Evolutionary conservation across 257 asterid genomes (phyloP).

Genomic region (Apocynum venetum): DNA sequence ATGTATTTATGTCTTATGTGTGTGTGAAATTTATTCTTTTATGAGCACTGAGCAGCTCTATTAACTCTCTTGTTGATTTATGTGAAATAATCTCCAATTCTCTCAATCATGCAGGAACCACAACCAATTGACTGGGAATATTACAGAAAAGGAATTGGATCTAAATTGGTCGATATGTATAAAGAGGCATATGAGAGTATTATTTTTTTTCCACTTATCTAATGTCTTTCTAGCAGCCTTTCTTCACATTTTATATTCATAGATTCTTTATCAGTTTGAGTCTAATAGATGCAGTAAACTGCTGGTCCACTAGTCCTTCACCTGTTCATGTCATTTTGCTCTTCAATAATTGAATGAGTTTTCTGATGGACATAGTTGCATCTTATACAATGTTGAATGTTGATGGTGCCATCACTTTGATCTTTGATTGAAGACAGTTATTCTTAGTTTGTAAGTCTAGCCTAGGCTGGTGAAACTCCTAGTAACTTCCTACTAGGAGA

Average conservation of each 20-base stretch:
- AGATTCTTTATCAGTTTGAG: background rate
- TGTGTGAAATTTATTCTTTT: background rate
- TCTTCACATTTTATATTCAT: background rate
- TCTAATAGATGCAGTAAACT: background rate
- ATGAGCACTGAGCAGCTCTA: background rate
- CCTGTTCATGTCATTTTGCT: background rate
- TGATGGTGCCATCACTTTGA: background rate
- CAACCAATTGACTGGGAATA: conserved; percentile 92
- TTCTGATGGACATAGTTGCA: background rate
- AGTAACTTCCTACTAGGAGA: background rate
- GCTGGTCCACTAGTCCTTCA: background rate
- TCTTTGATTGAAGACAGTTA: background rate
- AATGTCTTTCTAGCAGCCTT: background rate
- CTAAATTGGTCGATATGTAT: conserved; percentile 92
- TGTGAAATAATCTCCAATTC: background rate
- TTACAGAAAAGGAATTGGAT: conserved; percentile 86
- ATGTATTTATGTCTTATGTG: too few species aligned
- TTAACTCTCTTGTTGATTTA: background rate
- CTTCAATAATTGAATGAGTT: background rate
- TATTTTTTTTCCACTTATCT: conserved; percentile 11
- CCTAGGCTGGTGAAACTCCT: background rate
- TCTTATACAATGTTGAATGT: background rate
- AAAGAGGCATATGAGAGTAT: conserved; percentile 89
- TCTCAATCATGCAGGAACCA: conserved; percentile 64
- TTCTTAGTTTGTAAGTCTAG: background rate